These are phyloP conservation scores for Butyriboletus loyo DNA, from an alignment of 768 basidiomycete genomes.

Conservation along the genomic window DNA sequence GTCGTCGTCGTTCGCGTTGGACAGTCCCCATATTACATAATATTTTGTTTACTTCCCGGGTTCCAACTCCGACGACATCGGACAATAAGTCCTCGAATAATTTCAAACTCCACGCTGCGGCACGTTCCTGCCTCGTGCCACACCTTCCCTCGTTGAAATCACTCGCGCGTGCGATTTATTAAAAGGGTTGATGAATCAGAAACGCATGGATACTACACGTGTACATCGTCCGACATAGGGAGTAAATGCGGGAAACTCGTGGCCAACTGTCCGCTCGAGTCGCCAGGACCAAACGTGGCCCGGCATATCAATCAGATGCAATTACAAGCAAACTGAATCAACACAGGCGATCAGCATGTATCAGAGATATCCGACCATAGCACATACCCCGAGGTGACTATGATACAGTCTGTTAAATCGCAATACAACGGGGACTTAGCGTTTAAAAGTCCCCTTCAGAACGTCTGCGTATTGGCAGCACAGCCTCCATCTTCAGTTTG, in stretches of 20 bases:
- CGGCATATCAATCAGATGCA: neutral
- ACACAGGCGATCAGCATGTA: neutral
- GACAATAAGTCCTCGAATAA: neutral
- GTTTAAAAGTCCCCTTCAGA: slow-evolving; percentile 25
- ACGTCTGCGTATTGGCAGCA: neutral
- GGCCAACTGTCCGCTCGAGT: neutral
- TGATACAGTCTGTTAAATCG: slow-evolving; percentile 19
- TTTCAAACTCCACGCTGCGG: slow-evolving; percentile 13
- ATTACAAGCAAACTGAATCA: slow-evolving; percentile 13
- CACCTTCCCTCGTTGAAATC: slow-evolving; percentile 23
- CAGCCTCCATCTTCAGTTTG: slow-evolving; percentile 1
- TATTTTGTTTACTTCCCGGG: slow-evolving; percentile 10
- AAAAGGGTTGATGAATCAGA: neutral
- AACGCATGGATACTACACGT: slow-evolving; percentile 15
- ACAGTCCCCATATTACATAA: slow-evolving; percentile 19
- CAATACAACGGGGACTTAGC: slow-evolving; percentile 23
- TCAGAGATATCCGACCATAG: neutral
- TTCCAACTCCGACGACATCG: slow-evolving; percentile 20
- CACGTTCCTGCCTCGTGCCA: slow-evolving; percentile 23
- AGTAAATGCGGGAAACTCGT: neutral
- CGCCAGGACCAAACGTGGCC: slow-evolving; percentile 12
- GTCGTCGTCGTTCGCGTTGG: slow-evolving; percentile 26
- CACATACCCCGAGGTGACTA: slow-evolving; percentile 15
- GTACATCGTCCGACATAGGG: slow-evolving; percentile 9
- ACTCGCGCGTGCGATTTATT: slow-evolving; percentile 15